Conservation (phyloP, 2,329 filamentous ascomycete species). For the Hypoxylon sp. region DNA sequence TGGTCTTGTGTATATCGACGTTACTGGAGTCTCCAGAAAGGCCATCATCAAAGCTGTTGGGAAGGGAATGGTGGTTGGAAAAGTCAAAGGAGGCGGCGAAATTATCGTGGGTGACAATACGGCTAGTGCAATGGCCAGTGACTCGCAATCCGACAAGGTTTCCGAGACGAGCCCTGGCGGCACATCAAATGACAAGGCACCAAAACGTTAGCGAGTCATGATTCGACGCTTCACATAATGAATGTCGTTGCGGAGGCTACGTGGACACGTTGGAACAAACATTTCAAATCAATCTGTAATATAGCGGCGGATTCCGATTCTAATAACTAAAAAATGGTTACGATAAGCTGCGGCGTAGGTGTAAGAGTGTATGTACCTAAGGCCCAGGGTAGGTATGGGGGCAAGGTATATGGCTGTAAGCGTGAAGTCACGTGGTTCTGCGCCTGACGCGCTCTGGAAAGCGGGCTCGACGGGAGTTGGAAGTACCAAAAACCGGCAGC, state of each 20-base stretch:
- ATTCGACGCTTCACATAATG: slow-evolving; percentile 3
- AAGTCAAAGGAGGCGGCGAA: slow-evolving; percentile 79
- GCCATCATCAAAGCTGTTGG: slow-evolving; percentile 95
- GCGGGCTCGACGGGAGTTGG: slow-evolving; percentile 22
- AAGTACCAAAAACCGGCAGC: too few relatives aligned
- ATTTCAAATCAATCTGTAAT: slow-evolving; percentile 6
- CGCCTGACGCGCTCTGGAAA: slow-evolving; percentile 29
- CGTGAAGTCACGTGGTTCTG: slow-evolving; percentile 24
- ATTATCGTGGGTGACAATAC: slow-evolving; percentile 77
- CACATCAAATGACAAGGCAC: slow-evolving; percentile 36
- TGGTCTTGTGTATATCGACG: slow-evolving; percentile 96
- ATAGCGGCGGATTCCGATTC: neutral
- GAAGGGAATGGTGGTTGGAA: slow-evolving; percentile 93
- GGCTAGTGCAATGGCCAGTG: slow-evolving; percentile 46
- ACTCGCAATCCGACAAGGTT: slow-evolving; percentile 31
- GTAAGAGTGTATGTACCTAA: too few relatives aligned
- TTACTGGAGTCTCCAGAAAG: slow-evolving; percentile 87
- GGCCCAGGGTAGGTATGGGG: too few relatives aligned
- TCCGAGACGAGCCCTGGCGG: slow-evolving; percentile 41
- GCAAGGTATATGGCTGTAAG: neutral
- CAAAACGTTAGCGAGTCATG: slow-evolving; percentile 29
- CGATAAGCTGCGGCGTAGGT: neutral
- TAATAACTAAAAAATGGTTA: slow-evolving; percentile 2
- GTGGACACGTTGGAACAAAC: neutral
- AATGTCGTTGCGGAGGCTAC: neutral